Evolutionary conservation across 306 rosid genomes (phyloP).

Genomic region (Chamaecrista fasciculata): DNA sequence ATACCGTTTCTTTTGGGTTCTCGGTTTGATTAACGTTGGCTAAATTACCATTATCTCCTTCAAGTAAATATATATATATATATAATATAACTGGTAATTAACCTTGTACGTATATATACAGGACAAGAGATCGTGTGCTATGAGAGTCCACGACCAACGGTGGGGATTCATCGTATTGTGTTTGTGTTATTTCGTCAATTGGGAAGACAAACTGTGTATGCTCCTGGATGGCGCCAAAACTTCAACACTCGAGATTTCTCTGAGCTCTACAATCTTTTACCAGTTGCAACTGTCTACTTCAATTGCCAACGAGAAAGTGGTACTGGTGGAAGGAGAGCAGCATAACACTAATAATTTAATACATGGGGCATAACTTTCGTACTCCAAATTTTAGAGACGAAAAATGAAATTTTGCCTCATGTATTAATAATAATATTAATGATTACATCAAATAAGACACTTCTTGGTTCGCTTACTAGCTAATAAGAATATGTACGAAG

Average conservation of each 20-base stretch:
- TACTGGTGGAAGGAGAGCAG: constrained; percentile 59
- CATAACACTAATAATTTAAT: no score
- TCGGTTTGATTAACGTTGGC: background rate
- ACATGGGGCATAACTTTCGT: no score
- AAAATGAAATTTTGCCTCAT: no score
- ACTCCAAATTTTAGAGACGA: no score
- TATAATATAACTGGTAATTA: no score
- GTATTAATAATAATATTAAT: no score
- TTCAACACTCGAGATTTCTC: constrained; percentile 76
- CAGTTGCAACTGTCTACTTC: constrained; percentile 68
- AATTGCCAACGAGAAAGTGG: constrained; percentile 69
- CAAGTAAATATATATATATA: no score
- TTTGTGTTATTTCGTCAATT: constrained; percentile 62
- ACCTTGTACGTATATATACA: no score
- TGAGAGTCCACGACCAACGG: constrained; percentile 64
- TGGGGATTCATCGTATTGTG: constrained; percentile 71
- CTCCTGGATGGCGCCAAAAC: constrained; percentile 89
- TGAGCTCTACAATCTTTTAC: constrained; percentile 63
- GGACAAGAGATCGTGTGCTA: constrained; percentile 43
- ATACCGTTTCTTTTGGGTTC: background rate
- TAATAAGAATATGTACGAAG: no score
- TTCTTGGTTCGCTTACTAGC: no score
- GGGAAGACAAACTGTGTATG: constrained; percentile 57
- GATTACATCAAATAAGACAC: no score
- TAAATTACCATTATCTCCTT: no score